These are phyloP conservation scores for Quercus mongolica DNA, from an alignment of 306 rosid genomes.

Conservation along the genomic window DNA sequence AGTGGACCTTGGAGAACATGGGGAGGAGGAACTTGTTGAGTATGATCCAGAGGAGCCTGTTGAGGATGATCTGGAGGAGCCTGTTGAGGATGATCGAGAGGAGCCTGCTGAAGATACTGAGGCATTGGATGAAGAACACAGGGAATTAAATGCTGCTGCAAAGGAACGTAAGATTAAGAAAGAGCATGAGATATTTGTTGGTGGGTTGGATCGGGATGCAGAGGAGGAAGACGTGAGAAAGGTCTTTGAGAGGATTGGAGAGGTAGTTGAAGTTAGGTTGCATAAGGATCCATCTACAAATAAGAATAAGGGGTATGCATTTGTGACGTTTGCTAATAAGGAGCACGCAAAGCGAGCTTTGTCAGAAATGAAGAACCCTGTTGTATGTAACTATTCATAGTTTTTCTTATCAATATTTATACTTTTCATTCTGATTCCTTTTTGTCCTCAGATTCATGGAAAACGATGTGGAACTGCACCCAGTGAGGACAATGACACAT, in stretches of 20 bases:
- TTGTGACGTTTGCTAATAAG: slow-evolving; percentile 64
- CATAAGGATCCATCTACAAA: slow-evolving; percentile 56
- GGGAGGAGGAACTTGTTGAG: slow-evolving; percentile 43
- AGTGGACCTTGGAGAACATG: slow-evolving; percentile 49
- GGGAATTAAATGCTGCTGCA: slow-evolving; percentile 48
- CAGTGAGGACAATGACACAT: slow-evolving; percentile 64
- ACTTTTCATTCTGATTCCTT: slow-evolving; percentile 15
- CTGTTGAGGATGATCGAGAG: slow-evolving; percentile 27
- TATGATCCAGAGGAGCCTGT: slow-evolving; percentile 42
- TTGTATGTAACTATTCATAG: slow-evolving; percentile 46
- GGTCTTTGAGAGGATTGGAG: slow-evolving; percentile 74
- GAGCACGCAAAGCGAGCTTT: slow-evolving; percentile 67
- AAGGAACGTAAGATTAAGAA: slow-evolving; percentile 56
- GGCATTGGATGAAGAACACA: slow-evolving; percentile 44
- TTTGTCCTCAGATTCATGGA: slow-evolving; percentile 57
- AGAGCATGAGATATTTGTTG: slow-evolving; percentile 76
- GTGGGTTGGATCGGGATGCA: slow-evolving; percentile 74
- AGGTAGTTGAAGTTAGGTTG: slow-evolving; percentile 73
- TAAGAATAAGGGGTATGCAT: slow-evolving; percentile 79
- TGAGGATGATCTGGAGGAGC: slow-evolving; percentile 22
- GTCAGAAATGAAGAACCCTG: slow-evolving; percentile 80
- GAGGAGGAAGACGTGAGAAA: slow-evolving; percentile 71
- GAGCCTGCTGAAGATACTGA: slow-evolving; percentile 43
- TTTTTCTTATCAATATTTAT: slow-evolving; percentile 1
- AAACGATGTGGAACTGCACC: slow-evolving; percentile 79